Percentiles rank a stretch among this genome's conserved stretches.
phyloP scores from a whole-genome alignment of 805 yeast species.

The Myxozyma melibiosi region DNA sequence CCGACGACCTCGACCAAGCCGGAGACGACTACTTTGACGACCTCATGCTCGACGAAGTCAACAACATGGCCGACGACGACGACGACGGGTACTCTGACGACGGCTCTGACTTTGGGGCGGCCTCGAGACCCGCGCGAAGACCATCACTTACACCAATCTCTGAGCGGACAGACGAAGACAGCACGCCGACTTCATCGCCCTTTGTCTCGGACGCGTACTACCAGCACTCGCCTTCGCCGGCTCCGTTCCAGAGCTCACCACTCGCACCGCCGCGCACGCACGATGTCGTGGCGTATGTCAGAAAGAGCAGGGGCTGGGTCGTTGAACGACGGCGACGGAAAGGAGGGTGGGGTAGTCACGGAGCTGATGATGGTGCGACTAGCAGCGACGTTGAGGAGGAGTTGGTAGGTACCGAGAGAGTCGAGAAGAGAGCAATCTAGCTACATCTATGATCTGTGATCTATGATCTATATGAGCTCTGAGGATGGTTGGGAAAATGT shows the following conservation, averaged over 20 bases:
- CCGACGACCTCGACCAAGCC: conserved; percentile 16
- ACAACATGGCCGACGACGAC: background rate
- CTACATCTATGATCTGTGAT: background rate
- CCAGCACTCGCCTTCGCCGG: conserved; percentile 1
- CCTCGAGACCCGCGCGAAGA: conserved; percentile 1
- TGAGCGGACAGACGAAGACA: conserved; percentile 19
- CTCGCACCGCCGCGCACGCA: conserved; percentile 7
- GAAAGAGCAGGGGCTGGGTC: conserved; percentile 30
- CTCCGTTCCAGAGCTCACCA: background rate
- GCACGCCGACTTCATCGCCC: conserved; percentile 6
- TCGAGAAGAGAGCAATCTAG: conserved; percentile 19
- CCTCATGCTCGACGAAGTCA: conserved; percentile 23
- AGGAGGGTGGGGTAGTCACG: conserved; percentile 12
- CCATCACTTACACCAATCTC: conserved; percentile 25
- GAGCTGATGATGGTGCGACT: background rate
- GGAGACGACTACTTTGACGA: conserved; percentile 16
- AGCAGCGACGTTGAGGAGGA: conserved; percentile 15
- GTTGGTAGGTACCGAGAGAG: conserved; percentile 22
- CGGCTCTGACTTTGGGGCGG: background rate
- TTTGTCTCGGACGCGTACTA: background rate
- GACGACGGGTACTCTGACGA: conserved; percentile 8
- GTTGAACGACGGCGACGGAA: conserved; percentile 30
- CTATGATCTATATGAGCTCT: background rate
- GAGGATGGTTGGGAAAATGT: background rate
- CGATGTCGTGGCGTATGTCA: conserved; percentile 31